These are phyloP conservation scores for Globisporangium middletonii DNA, from an alignment of 352 stramenopile species.

Conservation along the genomic window DNA sequence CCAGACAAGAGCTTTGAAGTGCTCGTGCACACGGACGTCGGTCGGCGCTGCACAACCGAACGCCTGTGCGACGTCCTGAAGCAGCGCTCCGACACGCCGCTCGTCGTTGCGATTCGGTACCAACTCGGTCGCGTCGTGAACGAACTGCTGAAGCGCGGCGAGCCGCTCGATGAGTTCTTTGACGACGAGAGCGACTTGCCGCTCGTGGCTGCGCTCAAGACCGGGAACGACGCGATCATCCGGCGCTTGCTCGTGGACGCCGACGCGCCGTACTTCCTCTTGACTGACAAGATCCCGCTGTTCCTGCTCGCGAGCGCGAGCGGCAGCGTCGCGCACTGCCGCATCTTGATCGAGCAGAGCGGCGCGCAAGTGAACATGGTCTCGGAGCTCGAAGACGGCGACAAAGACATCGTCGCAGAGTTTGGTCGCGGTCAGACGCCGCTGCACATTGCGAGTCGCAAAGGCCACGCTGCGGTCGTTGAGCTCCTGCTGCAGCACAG, in stretches of 20 bases:
- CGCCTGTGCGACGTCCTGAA: slow-evolving; percentile 57
- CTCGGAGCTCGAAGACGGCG: slow-evolving; percentile 64
- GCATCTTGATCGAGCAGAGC: slow-evolving; percentile 61
- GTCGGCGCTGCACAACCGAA: slow-evolving; percentile 58
- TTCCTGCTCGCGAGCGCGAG: slow-evolving; percentile 71
- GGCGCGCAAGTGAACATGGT: slow-evolving; percentile 71
- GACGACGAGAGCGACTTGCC: slow-evolving; percentile 53
- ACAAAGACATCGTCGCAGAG: slow-evolving; percentile 69
- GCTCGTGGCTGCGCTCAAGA: slow-evolving; percentile 62
- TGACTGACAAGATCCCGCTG: slow-evolving; percentile 73
- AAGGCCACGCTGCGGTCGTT: slow-evolving; percentile 55
- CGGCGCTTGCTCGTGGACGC: slow-evolving; percentile 66
- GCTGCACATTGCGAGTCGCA: slow-evolving; percentile 71
- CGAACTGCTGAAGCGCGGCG: slow-evolving; percentile 49
- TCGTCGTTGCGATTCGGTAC: slow-evolving; percentile 76
- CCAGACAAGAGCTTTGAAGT: slow-evolving; percentile 45
- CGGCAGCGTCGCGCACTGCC: slow-evolving; percentile 61
- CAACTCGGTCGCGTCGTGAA: slow-evolving; percentile 77
- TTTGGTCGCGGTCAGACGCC: slow-evolving; percentile 70
- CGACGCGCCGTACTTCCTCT: slow-evolving; percentile 57
- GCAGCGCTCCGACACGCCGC: slow-evolving; percentile 48
- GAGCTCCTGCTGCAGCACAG: slow-evolving; percentile 59
- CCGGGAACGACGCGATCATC: slow-evolving; percentile 69
- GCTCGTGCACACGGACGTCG: slow-evolving; percentile 56
- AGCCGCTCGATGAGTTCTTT: slow-evolving; percentile 40